These are phyloP conservation scores for Crithidia expoeki DNA, from an alignment of 208 protist genomes.

Conservation along the genomic window DNA sequence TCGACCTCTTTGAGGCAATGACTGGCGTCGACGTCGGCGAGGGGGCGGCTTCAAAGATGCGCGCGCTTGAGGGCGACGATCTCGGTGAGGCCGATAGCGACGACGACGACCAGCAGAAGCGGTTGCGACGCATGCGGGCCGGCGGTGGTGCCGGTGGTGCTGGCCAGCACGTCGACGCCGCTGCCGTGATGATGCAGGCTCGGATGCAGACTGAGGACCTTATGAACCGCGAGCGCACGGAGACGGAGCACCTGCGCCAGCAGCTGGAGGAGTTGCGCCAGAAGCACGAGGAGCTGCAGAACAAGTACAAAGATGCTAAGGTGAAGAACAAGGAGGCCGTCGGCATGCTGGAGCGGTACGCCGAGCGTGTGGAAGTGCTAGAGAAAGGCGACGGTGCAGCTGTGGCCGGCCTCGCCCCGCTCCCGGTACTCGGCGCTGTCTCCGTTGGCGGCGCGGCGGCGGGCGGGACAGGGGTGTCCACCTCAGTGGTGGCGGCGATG, in stretches of 20 bases:
- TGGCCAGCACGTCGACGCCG: constrained; percentile 35
- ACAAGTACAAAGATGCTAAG: constrained; percentile 94
- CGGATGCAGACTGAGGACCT: constrained; percentile 81
- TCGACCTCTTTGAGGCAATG: constrained; percentile 88
- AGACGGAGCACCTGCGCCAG: constrained; percentile 58
- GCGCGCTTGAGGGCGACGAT: constrained; percentile 58
- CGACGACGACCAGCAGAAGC: constrained; percentile 71
- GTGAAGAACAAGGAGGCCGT: constrained; percentile 85
- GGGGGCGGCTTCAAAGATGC: constrained; percentile 60
- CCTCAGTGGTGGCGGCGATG: constrained; percentile 51
- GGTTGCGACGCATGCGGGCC: constrained; percentile 47
- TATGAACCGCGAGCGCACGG: constrained; percentile 67
- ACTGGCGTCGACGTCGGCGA: constrained; percentile 86
- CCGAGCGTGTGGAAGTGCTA: constrained; percentile 59
- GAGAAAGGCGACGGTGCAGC: constrained; percentile 44
- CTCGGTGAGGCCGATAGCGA: constrained; percentile 69
- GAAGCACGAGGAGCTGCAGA: constrained; percentile 87
- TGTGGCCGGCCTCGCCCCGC: constrained; percentile 17
- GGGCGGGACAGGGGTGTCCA: constrained; percentile 14
- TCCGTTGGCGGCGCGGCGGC: constrained; percentile 5
- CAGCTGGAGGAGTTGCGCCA: constrained; percentile 81
- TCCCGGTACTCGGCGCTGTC: constrained; percentile 33
- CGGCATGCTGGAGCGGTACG: constrained; percentile 65
- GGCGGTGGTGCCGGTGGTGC: constrained; percentile 8
- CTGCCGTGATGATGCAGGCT: constrained; percentile 62